phyloP scores from a whole-genome alignment of 441 rosid genomes.

The Theobroma grandiflorum region DNA sequence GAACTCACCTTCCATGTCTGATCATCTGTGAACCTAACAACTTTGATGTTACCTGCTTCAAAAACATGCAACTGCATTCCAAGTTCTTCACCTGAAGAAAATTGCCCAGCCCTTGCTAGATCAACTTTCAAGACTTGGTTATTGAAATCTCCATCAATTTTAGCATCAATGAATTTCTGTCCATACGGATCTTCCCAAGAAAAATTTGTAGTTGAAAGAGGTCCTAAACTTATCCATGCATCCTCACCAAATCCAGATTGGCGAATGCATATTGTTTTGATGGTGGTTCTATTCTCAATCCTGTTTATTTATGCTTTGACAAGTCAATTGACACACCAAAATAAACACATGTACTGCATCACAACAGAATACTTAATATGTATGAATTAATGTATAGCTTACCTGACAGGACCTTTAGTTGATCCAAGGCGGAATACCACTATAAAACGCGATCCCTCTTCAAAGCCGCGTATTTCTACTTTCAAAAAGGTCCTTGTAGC shows the following conservation, averaged over 20 bases:
- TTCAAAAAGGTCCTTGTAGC: constrained; percentile 66
- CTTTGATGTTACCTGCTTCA: constrained; percentile 77
- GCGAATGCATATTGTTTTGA: constrained; percentile 72
- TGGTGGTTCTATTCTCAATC: constrained; percentile 86
- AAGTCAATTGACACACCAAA: constrained; percentile 29
- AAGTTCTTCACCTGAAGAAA: constrained; percentile 53
- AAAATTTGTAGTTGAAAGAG: constrained; percentile 79
- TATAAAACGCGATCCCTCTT: constrained; percentile 98
- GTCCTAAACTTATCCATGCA: constrained; percentile 77
- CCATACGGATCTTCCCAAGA: constrained; percentile 99
- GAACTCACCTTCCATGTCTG: constrained; percentile 41
- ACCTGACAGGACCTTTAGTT: constrained; percentile 93
- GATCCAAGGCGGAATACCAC: constrained; percentile 95
- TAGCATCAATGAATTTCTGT: constrained; percentile 78
- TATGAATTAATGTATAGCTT: constrained; percentile 22
- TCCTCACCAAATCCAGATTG: constrained; percentile 93
- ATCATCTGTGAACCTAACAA: constrained; percentile 72
- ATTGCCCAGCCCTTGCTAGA: constrained; percentile 64
- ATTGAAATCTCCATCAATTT: constrained; percentile 53
- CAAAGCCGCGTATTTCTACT: constrained; percentile 94
- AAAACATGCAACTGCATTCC: constrained; percentile 71
- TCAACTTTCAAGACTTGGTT: constrained; percentile 63
- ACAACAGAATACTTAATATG: background rate
- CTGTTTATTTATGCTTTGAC: constrained; percentile 49
- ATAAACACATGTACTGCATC: constrained; percentile 3